Evolutionary conservation across 2,329 filamentous ascomycete genomes (phyloP), one percentile per base, ranked within the genome.

Genomic region (Paradendryphiella salina): DNA sequence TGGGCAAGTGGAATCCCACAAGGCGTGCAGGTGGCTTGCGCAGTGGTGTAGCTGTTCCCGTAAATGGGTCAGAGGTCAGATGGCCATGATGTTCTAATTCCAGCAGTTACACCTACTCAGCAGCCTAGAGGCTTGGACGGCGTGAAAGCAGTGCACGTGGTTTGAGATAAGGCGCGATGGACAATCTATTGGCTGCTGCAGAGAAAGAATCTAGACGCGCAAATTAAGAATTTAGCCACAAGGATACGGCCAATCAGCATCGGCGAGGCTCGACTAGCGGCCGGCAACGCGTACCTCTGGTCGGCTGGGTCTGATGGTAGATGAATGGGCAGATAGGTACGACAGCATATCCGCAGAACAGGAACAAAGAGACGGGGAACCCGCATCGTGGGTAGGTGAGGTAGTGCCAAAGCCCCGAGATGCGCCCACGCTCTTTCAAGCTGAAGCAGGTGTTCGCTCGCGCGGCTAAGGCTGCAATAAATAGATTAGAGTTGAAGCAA

Each of bases 401-500:
- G 8, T 26, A 26, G 23, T 26, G 23, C 23, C 23, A 26, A 26
- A 26, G 23, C 23, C 23, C 8, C 23, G 23, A 9, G 23, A 26
- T 26, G 23, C 23, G 23, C 6, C 23, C 10, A 26, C 23, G 23
- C 23, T 26, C 23, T 26, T 26, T 26, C 23, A 26, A 10, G 23
- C 8, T 26, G 23, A 26, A 26, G 40, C 50, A 39, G 39, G 48
- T 21, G 38, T 48, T 46, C 47, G 44, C 29, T 44, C 34, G 34
- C 44, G 49, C 38, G 33, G 48, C 45, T 39, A 21, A 44, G 49
- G 32, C 43, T 39, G 53, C 45, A 57, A 56, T 54, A 60, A 60
- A 60, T 60, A 60, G 56, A 60, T 57, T 57, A 53, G 48, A 21
- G 42, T 51, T 57, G 36, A 14, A 33, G 50, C 41, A 46, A 38